Percentiles rank a stretch among this genome's conserved stretches.
phyloP scores from a whole-genome alignment of 2,329 filamentous ascomycete species.

The Rachicladosporium sp. region DNA sequence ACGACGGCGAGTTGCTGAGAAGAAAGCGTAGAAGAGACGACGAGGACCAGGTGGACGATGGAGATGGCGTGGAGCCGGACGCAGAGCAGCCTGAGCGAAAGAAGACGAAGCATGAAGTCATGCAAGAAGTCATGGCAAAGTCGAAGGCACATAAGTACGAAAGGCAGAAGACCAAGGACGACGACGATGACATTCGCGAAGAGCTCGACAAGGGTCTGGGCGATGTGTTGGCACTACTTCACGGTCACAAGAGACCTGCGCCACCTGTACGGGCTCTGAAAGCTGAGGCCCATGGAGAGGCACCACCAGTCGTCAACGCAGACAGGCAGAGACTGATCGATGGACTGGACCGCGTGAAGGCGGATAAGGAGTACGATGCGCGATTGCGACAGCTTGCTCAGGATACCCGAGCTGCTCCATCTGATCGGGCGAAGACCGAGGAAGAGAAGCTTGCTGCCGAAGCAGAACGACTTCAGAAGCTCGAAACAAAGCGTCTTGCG shows the following conservation, averaged over 20 bases:
- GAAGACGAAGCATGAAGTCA: conserved; percentile 92
- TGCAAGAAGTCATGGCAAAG: conserved; percentile 96
- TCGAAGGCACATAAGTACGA: conserved; percentile 94
- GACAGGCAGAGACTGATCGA: conserved; percentile 50
- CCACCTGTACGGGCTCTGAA: conserved; percentile 12
- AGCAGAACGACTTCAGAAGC: conserved; percentile 59
- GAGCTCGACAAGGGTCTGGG: conserved; percentile 75
- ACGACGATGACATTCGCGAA: conserved; percentile 76
- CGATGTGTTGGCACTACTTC: conserved; percentile 61
- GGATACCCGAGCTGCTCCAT: conserved; percentile 74
- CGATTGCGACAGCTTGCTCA: conserved; percentile 69
- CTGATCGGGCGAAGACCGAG: conserved; percentile 79
- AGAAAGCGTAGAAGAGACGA: conserved; percentile 28
- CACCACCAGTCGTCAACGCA: conserved; percentile 41
- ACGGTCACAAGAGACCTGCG: conserved; percentile 39
- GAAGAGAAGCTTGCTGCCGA: conserved; percentile 74
- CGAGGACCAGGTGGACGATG: conserved; percentile 38
- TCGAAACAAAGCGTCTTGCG: conserved; percentile 70
- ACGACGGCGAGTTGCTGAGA: conserved; percentile 26
- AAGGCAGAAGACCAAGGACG: conserved; percentile 81
- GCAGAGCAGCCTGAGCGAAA: conserved; percentile 49
- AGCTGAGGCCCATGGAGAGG: conserved; percentile 19
- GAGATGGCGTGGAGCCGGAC: conserved; percentile 31
- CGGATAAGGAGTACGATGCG: conserved; percentile 80
- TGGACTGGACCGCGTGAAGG: conserved; percentile 50